phyloP scores from a whole-genome alignment of 2,329 filamentous ascomycete species.

The Ophiostoma populinum region DNA sequence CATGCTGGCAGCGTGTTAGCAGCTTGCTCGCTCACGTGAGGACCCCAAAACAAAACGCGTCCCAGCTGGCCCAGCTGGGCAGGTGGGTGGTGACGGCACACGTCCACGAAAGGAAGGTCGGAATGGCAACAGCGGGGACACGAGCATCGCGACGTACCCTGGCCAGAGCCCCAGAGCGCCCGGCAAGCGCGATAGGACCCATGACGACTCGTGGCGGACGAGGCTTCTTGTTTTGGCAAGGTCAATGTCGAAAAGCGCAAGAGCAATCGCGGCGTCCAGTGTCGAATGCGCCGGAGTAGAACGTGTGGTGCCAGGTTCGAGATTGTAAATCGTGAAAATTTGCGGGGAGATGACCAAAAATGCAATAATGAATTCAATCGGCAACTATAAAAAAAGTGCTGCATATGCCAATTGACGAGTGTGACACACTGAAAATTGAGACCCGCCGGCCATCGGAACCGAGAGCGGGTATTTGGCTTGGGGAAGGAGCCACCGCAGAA shows the following conservation, averaged over 20 bases:
- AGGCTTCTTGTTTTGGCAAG: background rate
- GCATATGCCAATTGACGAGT: background rate
- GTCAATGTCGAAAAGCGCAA: background rate
- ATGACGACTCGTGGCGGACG: constrained; percentile 17
- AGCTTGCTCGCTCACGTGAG: background rate
- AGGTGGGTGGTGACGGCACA: background rate
- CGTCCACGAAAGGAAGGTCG: constrained; percentile 4
- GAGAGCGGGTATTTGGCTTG: background rate
- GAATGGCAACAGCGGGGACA: constrained; percentile 1
- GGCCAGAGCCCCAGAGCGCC: constrained; percentile 29
- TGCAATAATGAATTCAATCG: constrained; percentile 1
- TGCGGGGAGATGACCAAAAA: constrained; percentile 3
- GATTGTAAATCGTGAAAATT: constrained; percentile 1
- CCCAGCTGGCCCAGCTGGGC: background rate
- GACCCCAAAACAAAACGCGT: background rate
- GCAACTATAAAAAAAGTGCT: constrained; percentile 3
- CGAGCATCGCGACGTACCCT: constrained; percentile 20
- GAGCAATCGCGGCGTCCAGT: no score
- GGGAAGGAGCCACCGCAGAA: background rate
- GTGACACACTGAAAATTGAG: background rate
- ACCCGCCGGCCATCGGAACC: constrained; percentile 9
- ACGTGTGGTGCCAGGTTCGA: background rate
- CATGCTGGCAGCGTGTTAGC: constrained; percentile 14
- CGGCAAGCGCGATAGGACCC: constrained; percentile 33
- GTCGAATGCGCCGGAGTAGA: no score